A percentile compares a stretch with the other conserved stretches of the same genome.
Evolutionary conservation across 495 filamentous ascomycete genomes (phyloP).

Genomic region (Penicillium chermesinum): DNA sequence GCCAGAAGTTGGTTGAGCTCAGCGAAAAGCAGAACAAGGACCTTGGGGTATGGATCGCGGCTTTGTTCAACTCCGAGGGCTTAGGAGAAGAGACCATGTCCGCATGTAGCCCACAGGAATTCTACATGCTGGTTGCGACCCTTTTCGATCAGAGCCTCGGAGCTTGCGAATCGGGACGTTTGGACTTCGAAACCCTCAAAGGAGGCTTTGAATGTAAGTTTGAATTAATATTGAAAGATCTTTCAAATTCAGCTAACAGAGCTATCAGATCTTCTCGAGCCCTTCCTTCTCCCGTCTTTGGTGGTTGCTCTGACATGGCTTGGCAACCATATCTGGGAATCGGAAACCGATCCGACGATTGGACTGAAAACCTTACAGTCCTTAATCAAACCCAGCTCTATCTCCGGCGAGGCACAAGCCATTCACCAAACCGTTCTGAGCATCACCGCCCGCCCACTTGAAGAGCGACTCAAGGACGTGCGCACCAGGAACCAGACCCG

Average conservation of each 20-base stretch:
- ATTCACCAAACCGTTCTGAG: slow-evolving; percentile 81
- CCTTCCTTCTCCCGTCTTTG: slow-evolving; percentile 83
- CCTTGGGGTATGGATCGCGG: slow-evolving; percentile 78
- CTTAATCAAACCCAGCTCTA: slow-evolving; percentile 68
- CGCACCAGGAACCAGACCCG: slow-evolving; percentile 62
- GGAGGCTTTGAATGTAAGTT: slow-evolving; percentile 79
- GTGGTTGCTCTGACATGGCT: slow-evolving; percentile 78
- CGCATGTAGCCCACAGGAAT: slow-evolving; percentile 86
- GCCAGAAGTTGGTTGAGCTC: slow-evolving; percentile 59
- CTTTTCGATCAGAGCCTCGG: slow-evolving; percentile 80
- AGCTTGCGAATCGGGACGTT: slow-evolving; percentile 62
- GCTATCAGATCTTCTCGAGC: slow-evolving; percentile 69
- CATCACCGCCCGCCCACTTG: slow-evolving; percentile 72
- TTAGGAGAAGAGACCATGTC: slow-evolving; percentile 88
- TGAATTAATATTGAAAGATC: background rate
- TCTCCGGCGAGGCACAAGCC: slow-evolving; percentile 71
- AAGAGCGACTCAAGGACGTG: slow-evolving; percentile 68
- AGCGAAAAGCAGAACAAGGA: slow-evolving; percentile 70
- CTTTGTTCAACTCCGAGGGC: slow-evolving; percentile 77
- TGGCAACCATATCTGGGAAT: slow-evolving; percentile 73
- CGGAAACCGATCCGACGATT: slow-evolving; percentile 57
- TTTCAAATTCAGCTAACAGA: background rate
- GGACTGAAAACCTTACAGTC: slow-evolving; percentile 63
- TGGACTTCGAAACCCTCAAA: slow-evolving; percentile 78
- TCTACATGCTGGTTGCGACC: slow-evolving; percentile 86